Evolutionary conservation across 148 eudicot species (phyloP).

Genomic region (Rhododendron simsii): DNA sequence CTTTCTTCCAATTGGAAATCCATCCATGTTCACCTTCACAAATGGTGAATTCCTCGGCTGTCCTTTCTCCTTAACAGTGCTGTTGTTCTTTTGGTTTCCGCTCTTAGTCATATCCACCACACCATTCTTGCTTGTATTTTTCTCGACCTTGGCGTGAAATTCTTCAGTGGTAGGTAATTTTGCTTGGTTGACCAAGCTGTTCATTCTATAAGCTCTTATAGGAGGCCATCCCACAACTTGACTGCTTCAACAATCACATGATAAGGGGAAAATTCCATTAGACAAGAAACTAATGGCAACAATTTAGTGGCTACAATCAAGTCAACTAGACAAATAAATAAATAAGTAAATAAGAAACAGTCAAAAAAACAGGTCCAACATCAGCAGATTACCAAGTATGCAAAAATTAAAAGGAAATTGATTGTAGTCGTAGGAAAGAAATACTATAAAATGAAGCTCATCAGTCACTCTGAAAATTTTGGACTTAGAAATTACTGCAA

Average conservation of each 20-base stretch:
- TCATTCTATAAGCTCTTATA: conserved; percentile 71
- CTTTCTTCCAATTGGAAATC: conserved; percentile 81
- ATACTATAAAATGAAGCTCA: background rate
- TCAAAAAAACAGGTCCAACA: background rate
- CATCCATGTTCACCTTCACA: conserved; percentile 95
- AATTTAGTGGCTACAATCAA: conserved; percentile 2
- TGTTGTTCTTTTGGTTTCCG: conserved; percentile 2
- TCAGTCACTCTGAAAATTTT: background rate
- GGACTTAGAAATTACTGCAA: background rate
- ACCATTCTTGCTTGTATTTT: conserved; percentile 38
- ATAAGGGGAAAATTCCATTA: background rate
- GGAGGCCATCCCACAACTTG: conserved; percentile 99
- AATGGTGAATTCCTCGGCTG: conserved; percentile 42
- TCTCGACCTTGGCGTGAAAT: conserved; percentile 30
- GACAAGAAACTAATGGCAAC: background rate
- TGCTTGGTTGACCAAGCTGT: conserved; percentile 61
- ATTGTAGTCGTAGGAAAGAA: background rate
- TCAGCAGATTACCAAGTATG: background rate
- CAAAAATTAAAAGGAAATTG: background rate
- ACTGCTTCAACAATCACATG: conserved; percentile 32
- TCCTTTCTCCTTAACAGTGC: conserved; percentile 28
- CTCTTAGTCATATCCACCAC: conserved; percentile 23
- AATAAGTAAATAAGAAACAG: background rate
- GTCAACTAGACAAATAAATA: background rate
- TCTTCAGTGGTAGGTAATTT: conserved; percentile 49